These are phyloP conservation scores for Reticulascus tulasneorum DNA, from an alignment of 2,329 filamentous ascomycete species.

Conservation along the genomic window DNA sequence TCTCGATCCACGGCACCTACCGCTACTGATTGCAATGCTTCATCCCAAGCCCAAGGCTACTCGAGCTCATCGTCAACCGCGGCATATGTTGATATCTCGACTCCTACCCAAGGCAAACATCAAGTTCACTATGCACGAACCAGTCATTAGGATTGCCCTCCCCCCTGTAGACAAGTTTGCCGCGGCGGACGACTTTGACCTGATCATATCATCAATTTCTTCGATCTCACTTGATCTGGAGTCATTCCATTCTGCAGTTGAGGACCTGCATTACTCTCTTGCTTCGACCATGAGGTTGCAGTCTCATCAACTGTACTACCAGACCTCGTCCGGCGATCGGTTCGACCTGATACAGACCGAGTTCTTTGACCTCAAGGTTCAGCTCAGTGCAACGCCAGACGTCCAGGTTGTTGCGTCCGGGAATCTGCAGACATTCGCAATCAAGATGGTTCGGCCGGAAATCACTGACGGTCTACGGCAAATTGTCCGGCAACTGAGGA, in stretches of 20 bases:
- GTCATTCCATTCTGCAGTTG: conserved; percentile 85
- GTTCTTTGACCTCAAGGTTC: conserved; percentile 78
- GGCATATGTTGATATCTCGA: conserved; percentile 74
- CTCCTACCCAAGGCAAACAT: conserved; percentile 89
- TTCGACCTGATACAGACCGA: conserved; percentile 88
- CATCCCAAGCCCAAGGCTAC: conserved; percentile 46
- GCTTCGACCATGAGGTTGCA: conserved; percentile 78
- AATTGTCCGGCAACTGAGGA: conserved; percentile 79
- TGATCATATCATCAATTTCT: conserved; percentile 92
- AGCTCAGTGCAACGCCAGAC: conserved; percentile 81
- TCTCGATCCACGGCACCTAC: conserved; percentile 85
- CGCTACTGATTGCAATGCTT: conserved; percentile 74
- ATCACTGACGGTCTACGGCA: conserved; percentile 90
- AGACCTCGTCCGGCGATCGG: conserved; percentile 75
- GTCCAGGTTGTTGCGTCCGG: conserved; percentile 77
- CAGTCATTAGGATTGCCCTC: conserved; percentile 83
- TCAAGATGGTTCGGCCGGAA: conserved; percentile 87
- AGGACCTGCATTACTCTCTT: conserved; percentile 82
- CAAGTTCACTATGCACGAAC: conserved; percentile 95
- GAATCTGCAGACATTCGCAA: conserved; percentile 78
- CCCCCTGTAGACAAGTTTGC: conserved; percentile 66
- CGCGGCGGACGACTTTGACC: conserved; percentile 79
- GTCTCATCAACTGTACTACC: conserved; percentile 89
- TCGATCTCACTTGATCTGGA: conserved; percentile 91
- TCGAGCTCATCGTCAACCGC: conserved; percentile 23